These are phyloP conservation scores for Phytophthora chlamydospora DNA, from an alignment of 352 stramenopile species.

Conservation along the genomic window DNA sequence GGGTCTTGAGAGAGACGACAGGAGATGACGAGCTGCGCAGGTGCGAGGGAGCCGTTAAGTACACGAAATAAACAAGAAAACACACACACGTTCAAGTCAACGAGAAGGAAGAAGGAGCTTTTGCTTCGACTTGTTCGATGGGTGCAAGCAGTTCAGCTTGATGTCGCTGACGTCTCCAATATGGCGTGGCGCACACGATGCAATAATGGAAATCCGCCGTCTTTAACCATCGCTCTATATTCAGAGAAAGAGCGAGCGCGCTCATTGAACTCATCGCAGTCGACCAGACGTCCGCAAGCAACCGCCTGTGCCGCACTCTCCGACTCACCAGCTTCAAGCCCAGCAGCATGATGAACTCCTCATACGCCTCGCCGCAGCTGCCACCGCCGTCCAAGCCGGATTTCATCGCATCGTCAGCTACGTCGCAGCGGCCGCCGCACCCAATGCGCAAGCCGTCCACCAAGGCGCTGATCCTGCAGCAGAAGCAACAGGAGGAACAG, in stretches of 20 bases:
- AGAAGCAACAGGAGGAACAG: conserved; percentile 34
- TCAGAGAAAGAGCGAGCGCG: conserved; percentile 34
- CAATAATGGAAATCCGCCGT: conserved; percentile 14
- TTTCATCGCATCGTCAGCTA: conserved; percentile 19
- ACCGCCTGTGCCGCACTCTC: conserved; percentile 12
- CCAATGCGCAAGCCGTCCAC: conserved; percentile 42
- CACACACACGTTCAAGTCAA: background rate
- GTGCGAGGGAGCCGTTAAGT: conserved; percentile 10
- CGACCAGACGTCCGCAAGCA: conserved; percentile 10
- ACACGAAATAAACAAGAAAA: conserved; percentile 30
- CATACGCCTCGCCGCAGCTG: conserved; percentile 8
- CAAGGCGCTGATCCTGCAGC: conserved; percentile 59
- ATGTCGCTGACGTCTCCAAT: too few species aligned
- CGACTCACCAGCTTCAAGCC: background rate
- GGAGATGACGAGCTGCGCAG: background rate
- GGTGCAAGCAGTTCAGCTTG: too few species aligned
- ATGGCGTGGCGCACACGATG: too few species aligned
- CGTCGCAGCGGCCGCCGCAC: conserved; percentile 17
- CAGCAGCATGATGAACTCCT: conserved; percentile 27
- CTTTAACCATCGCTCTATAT: conserved; percentile 21
- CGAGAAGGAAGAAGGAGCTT: too few species aligned
- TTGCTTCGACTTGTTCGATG: background rate
- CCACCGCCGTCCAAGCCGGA: conserved; percentile 5
- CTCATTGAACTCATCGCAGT: conserved; percentile 17
- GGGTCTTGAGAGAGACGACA: background rate